Conservation (phyloP, 1,139 yeast species). For the Geotrichum aggregatum region DNA sequence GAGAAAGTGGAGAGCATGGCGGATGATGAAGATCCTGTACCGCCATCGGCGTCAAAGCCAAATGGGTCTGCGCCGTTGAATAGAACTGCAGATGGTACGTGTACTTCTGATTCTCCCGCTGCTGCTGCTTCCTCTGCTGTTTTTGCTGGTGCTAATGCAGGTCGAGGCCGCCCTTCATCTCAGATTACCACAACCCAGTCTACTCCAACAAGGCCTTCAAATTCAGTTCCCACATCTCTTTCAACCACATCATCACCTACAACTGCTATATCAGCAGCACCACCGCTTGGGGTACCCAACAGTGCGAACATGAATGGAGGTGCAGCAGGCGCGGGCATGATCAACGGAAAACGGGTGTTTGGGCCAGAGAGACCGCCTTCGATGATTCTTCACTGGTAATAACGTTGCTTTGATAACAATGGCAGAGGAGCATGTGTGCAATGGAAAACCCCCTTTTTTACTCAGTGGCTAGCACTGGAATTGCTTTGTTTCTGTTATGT, state of each 20-base stretch:
- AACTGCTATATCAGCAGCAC: background rate
- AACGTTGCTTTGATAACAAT: too few relatives aligned
- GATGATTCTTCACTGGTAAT: conserved; percentile 14
- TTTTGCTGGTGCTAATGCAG: background rate
- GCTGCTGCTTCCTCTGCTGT: too few relatives aligned
- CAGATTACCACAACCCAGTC: background rate
- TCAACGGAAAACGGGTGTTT: conserved; percentile 23
- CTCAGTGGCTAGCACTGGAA: too few relatives aligned
- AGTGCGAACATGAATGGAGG: too few relatives aligned
- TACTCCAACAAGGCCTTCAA: background rate
- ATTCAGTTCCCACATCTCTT: background rate
- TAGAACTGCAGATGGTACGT: background rate
- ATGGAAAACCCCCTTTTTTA: too few relatives aligned
- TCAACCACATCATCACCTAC: background rate
- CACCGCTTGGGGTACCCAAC: too few relatives aligned
- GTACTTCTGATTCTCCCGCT: too few relatives aligned
- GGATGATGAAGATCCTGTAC: background rate
- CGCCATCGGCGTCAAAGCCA: background rate
- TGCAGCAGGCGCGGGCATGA: too few relatives aligned
- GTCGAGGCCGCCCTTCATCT: background rate
- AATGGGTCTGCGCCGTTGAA: background rate
- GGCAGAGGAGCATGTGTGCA: too few relatives aligned
- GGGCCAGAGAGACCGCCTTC: conserved; percentile 29
- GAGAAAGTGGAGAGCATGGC: conserved; percentile 7
- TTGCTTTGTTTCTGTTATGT: too few relatives aligned